These are phyloP conservation scores for Amylocarpus encephaloides DNA, from an alignment of 2,329 filamentous ascomycete species.

Conservation along the genomic window DNA sequence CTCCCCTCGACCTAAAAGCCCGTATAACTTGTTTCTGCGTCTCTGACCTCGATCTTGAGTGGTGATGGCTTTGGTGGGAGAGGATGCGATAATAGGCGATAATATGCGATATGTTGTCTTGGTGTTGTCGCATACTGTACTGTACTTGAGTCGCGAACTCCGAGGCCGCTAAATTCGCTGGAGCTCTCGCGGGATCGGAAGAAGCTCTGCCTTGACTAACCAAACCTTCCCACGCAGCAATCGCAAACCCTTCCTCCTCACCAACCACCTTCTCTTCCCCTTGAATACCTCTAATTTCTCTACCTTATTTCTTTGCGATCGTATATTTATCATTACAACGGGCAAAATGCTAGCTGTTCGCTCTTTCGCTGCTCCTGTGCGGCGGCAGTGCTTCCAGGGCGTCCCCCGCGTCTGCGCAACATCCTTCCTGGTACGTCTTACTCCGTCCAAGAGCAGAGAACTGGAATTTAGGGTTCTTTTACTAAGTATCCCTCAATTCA, in stretches of 20 bases:
- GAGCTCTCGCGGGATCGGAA: no score
- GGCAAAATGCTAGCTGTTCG: slow-evolving; percentile 77
- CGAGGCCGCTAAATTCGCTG: neutral
- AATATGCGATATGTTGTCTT: neutral
- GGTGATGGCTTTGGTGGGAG: neutral
- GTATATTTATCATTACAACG: slow-evolving; percentile 14
- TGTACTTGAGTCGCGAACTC: neutral
- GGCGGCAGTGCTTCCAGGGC: slow-evolving; percentile 71
- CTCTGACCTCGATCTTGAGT: neutral
- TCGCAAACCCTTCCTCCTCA: slow-evolving; percentile 14
- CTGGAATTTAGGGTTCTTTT: neutral
- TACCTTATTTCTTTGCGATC: slow-evolving; percentile 10
- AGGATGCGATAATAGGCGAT: no score
- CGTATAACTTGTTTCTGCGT: no score
- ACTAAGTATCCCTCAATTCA: slow-evolving; percentile 18
- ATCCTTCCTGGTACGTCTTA: slow-evolving; percentile 50
- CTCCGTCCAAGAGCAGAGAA: slow-evolving; percentile 6
- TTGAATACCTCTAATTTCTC: slow-evolving; percentile 12
- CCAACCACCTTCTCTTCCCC: slow-evolving; percentile 3
- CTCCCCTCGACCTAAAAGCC: no score
- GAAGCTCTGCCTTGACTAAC: neutral
- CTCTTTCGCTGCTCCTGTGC: slow-evolving; percentile 67
- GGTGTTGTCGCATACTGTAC: neutral
- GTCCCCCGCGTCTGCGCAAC: slow-evolving; percentile 50
- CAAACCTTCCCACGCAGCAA: slow-evolving; percentile 12